Evolutionary conservation across 331 rosid species (phyloP), one percentile per base, ranked within the genome.

Genomic region (Rhamnella rubrinervis): DNA sequence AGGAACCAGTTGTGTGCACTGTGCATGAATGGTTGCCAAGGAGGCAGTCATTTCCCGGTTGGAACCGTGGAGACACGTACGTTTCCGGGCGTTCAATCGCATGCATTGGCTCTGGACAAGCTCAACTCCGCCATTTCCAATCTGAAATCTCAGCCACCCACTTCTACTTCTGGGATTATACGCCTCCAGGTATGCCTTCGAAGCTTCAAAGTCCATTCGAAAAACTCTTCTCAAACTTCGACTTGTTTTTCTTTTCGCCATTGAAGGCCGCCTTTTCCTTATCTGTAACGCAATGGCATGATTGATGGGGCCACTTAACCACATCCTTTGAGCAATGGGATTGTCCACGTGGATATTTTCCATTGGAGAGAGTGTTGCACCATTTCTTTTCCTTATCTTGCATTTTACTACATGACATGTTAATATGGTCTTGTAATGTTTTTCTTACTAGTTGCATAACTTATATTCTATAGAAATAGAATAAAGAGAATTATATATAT

Each of bases 1-100:
- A 63, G 75, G 63, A 61, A 21, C 14, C 39, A 75, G 11, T 66
- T 75, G 57, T 83, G 93, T 78, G 66, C 77, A 16, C 82, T 77
- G 72, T 88, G 88, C 35, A 85, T 93, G 91, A 88, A 93, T 55
- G 98, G 98, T 6, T 85, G 92, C 84, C 61, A 47, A 52, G 80
- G 78, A 77, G 84, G 76, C 3, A 49, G 41, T 10, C 64, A 66
- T 65, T 69, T 35, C 7, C 82, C 89, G 0, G 74, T 88, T 6
- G 90, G 84, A 12, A 91, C 78, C 39, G 77, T 84, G 21, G 88
- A 88, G 71, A 91, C 96, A 0, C 85, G 81, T 12, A 82, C 80
- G 4, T 75, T 91, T 25, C 62, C 77, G 12, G 66, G 84, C 7
- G 96, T 86, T 70, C 50, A 82, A 26, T 78, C 97, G 2, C 81